Evolutionary conservation across 179 eudicot genomes (phyloP).

Genomic region (Silene vulgaris): DNA sequence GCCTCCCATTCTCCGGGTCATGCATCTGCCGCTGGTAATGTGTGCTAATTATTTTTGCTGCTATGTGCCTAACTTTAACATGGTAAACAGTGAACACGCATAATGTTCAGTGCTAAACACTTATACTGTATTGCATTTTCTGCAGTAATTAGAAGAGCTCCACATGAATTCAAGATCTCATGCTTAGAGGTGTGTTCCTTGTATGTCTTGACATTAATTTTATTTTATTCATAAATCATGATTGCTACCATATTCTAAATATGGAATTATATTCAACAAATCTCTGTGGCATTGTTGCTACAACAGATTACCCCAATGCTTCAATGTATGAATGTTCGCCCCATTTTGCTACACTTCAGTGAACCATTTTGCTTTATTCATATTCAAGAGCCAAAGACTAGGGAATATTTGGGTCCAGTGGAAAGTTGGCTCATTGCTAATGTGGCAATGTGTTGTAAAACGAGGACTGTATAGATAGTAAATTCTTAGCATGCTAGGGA

Average conservation of each 20-base stretch:
- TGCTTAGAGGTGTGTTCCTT: constrained; percentile 77
- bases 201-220: neutral
- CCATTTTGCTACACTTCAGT: neutral
- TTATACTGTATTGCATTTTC: constrained; percentile 10
- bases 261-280: neutral
- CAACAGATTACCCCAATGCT: neutral
- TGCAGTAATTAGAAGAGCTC: constrained; percentile 97
- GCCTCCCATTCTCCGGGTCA: too few relatives aligned
- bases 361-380: neutral
- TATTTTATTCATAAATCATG: neutral
- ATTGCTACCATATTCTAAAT: neutral
- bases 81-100: constrained; percentile 1
- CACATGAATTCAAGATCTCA: constrained; percentile 93
- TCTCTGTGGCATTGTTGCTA: neutral
- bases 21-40: neutral
- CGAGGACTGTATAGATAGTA: neutral
- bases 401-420: neutral
- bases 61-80: neutral
- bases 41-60: neutral
- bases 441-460: neutral
- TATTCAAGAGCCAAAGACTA: neutral
- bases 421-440: neutral
- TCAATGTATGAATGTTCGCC: neutral
- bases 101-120: neutral
- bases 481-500: neutral